These are phyloP conservation scores for Boletus rufocinnamomeus DNA, from an alignment of 768 basidiomycete species.

Conservation along the genomic window DNA sequence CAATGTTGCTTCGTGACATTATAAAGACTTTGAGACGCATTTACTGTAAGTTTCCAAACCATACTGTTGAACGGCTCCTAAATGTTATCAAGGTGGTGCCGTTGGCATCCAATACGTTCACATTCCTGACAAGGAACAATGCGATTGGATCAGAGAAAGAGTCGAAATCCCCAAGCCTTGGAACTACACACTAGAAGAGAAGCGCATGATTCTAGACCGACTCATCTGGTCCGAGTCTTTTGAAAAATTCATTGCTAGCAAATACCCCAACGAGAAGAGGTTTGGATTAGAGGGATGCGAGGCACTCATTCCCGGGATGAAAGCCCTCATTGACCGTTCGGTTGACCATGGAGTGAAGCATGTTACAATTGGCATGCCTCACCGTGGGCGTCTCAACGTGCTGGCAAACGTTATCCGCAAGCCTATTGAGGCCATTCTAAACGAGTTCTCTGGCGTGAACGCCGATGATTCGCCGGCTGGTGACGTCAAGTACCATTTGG, in stretches of 20 bases:
- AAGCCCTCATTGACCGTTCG: slow-evolving; percentile 97
- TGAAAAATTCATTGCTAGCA: slow-evolving; percentile 97
- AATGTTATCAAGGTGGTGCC: slow-evolving; percentile 62
- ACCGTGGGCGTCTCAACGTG: slow-evolving; percentile 97
- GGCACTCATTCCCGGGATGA: slow-evolving; percentile 98
- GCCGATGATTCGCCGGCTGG: slow-evolving; percentile 82
- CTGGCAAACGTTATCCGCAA: slow-evolving; percentile 98
- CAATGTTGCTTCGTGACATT: slow-evolving; percentile 90
- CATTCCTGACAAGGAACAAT: slow-evolving; percentile 97
- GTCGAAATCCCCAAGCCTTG: slow-evolving; percentile 94
- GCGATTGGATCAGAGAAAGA: slow-evolving; percentile 98
- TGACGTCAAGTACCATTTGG: slow-evolving; percentile 99
- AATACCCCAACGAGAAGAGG: slow-evolving; percentile 99
- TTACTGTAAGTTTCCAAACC: slow-evolving; percentile 68
- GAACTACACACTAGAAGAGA: slow-evolving; percentile 98
- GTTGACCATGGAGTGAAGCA: slow-evolving; percentile 96
- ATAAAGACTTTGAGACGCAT: slow-evolving; percentile 89
- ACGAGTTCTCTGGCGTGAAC: slow-evolving; percentile 86
- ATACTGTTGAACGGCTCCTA: not conserved
- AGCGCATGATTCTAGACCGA: slow-evolving; percentile 98
- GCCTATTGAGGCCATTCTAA: slow-evolving; percentile 95
- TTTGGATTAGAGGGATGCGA: slow-evolving; percentile 99
- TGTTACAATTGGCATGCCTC: slow-evolving; percentile 98
- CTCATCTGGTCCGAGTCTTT: slow-evolving; percentile 99
- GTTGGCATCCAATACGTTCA: slow-evolving; percentile 92